phyloP scores from a whole-genome alignment of 176 grass and related monocot genomes.

The Elymus sibiricus region DNA sequence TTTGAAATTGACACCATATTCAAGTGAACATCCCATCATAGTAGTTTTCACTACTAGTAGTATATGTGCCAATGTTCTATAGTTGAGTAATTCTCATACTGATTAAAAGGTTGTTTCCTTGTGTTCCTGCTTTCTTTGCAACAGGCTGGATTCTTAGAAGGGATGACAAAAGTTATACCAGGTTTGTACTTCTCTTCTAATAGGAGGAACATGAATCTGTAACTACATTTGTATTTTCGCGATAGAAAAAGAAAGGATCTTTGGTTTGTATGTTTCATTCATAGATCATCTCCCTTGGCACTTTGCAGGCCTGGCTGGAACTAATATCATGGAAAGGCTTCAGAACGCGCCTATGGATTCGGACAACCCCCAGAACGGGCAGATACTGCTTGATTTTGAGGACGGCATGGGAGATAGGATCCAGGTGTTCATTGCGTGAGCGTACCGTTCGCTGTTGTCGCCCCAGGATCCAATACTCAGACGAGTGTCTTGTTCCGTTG shows the following conservation, averaged over 20 bases:
- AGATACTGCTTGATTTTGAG: constrained; percentile 87
- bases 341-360: constrained; percentile 52
- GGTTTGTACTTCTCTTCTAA: constrained; percentile 38
- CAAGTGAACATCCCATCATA: background rate
- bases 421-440: constrained; percentile 78
- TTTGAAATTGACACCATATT: background rate
- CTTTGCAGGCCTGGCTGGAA: constrained; percentile 69
- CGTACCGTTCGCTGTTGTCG: background rate
- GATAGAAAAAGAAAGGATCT: background rate
- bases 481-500: background rate
- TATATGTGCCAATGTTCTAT: background rate
- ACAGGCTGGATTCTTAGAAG: constrained; percentile 98
- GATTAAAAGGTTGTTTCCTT: background rate
- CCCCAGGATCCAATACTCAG: too few relatives aligned
- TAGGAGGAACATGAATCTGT: background rate
- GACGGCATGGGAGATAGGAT: constrained; percentile 78
- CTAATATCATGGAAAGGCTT: constrained; percentile 87
- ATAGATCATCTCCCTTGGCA: background rate
- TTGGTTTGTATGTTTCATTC: background rate
- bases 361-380: constrained; percentile 60
- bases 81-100: background rate
- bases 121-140: constrained; percentile 3
- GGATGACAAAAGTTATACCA: constrained; percentile 81
- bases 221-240: background rate
- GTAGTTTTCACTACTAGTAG: background rate